Evolutionary conservation across 345 rosid genomes (phyloP).

Genomic region (Arabis alpina): DNA sequence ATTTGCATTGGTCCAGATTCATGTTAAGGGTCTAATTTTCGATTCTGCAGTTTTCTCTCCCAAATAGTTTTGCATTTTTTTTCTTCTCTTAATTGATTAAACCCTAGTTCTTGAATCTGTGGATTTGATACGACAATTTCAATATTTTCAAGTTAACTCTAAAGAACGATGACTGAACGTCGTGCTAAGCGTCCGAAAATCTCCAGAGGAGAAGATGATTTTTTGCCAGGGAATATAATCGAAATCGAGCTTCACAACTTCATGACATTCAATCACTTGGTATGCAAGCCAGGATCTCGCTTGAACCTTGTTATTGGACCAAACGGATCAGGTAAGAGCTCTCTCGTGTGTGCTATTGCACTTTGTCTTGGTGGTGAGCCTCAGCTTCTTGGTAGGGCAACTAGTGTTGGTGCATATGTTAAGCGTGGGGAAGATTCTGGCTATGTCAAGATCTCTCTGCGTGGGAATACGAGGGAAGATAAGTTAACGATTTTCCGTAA

Average conservation of each 20-base stretch:
- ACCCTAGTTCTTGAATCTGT: not conserved
- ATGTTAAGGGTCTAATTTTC: no score
- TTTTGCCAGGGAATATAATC: conserved; percentile 79
- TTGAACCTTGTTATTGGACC: conserved; percentile 95
- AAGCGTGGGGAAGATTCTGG: conserved; percentile 90
- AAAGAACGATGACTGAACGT: conserved; percentile 49
- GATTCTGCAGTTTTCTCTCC: no score
- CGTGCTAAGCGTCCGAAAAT: conserved; percentile 60
- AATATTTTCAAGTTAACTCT: conserved; percentile 5
- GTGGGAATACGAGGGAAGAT: conserved; percentile 67
- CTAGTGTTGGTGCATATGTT: conserved; percentile 84
- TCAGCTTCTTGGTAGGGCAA: conserved; percentile 95
- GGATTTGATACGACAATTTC: not conserved
- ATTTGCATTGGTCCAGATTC: no score
- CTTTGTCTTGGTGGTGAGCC: conserved; percentile 96
- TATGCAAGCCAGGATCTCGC: conserved; percentile 85
- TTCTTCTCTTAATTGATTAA: no score
- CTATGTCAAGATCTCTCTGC: conserved; percentile 68
- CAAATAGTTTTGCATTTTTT: no score
- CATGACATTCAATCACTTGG: conserved; percentile 81
- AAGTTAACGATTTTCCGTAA: conserved; percentile 60
- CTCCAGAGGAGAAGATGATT: conserved; percentile 89
- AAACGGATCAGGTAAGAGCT: conserved; percentile 95
- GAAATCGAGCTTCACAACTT: conserved; percentile 88
- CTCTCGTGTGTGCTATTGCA: conserved; percentile 96